phyloP scores from a whole-genome alignment of 2,329 filamentous ascomycete species.

The Tolypocladium amazonense region DNA sequence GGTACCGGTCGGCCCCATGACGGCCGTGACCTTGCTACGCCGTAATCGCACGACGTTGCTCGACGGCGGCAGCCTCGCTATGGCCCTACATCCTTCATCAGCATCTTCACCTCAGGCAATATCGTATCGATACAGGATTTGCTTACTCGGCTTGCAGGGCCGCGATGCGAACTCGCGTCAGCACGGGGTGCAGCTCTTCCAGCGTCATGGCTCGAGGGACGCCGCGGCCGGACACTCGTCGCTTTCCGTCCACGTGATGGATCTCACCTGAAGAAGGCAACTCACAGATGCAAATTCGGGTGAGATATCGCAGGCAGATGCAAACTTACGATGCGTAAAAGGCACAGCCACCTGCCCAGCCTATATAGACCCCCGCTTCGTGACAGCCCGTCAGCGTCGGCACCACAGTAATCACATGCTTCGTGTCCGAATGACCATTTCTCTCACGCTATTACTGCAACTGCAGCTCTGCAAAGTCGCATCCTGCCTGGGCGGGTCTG shows the following conservation, averaged over 20 bases:
- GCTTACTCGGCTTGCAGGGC: slow-evolving; percentile 36
- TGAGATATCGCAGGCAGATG: neutral
- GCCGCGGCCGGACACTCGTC: neutral
- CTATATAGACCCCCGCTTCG: neutral
- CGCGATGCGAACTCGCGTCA: slow-evolving; percentile 36
- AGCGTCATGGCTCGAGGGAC: slow-evolving; percentile 16
- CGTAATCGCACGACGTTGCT: slow-evolving; percentile 11
- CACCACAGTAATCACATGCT: neutral
- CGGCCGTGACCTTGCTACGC: slow-evolving; percentile 12
- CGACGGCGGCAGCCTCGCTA: slow-evolving; percentile 1
- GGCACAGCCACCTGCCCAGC: neutral
- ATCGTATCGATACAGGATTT: neutral
- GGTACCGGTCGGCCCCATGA: slow-evolving; percentile 7
- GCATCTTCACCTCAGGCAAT: neutral
- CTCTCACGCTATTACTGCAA: neutral
- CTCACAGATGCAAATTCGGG: no score
- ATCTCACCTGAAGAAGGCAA: neutral
- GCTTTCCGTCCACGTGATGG: neutral
- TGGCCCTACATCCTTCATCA: neutral
- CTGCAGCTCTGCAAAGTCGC: neutral
- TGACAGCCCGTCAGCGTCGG: neutral
- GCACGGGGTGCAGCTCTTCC: slow-evolving; percentile 28
- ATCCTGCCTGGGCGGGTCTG: neutral
- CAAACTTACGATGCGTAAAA: neutral
- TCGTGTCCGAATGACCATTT: neutral